Evolutionary conservation across 495 filamentous ascomycete species (phyloP), one percentile per base, ranked within the genome.

Genomic region (Lophium mytilinum): DNA sequence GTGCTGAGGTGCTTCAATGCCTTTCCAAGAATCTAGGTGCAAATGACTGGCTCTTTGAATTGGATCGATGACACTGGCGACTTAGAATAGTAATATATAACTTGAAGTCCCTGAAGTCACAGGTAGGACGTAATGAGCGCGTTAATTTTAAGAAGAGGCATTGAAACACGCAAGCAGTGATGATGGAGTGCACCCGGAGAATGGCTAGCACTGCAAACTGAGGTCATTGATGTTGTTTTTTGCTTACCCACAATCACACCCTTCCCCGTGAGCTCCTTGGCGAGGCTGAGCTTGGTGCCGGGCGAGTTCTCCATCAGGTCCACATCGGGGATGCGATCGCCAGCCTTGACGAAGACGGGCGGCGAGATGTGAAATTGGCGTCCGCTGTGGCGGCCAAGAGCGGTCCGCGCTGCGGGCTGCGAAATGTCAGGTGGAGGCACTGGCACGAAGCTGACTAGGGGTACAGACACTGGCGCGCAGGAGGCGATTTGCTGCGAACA

Each of bases 241-340:
- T 57, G 11, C 62, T 18, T 52, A 66, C 63, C 92, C 56, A 97
- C 80, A 65, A 97, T 85, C 53, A 96, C 71, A 42, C 83, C 89
- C 68, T 86, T 77, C 33, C 55, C 83, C 30, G 67, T 74, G 60
- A 94, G 78, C 70, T 89, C 87, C 62, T 85, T 79, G 63, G 83
- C 81, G 53, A 98, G 77, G 68, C 88, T 93, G 66, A 96, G 83
- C 72, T 88, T 90, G 78, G 89, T 93, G 45, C 87, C 90, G 18
- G 83, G 83, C 3, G 76, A 79, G 67, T 69, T 72, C 71, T 89
- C 86, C 61, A 79, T 74, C 50, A 87, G 76, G 52, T 82, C 78
- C 39, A 86, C 66, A 64, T 78, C 69, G 33, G 86, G 86, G 21
- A 89, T 69, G 48, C 66, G 63, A 66, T 87, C 86, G 58, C 83